Evolutionary conservation across 2,329 filamentous ascomycete genomes (phyloP).

Genomic region (Sphaceloma murrayae): DNA sequence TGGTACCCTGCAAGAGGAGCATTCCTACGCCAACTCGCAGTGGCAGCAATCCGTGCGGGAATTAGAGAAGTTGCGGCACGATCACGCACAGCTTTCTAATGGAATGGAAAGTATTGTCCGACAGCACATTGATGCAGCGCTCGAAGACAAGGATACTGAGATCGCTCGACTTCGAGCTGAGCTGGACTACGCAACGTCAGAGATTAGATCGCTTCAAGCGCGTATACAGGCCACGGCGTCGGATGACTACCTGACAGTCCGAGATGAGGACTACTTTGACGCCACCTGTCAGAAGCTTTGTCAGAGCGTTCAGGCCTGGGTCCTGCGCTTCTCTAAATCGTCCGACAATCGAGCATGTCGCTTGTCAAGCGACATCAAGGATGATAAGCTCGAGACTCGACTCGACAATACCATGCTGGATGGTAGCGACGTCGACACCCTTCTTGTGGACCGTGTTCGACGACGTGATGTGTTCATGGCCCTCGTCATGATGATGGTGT

Average conservation of each 20-base stretch:
- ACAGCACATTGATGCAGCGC: constrained; percentile 51
- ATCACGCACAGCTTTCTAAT: constrained; percentile 53
- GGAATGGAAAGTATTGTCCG: constrained; percentile 54
- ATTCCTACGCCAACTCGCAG: constrained; percentile 44
- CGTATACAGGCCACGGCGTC: constrained; percentile 47
- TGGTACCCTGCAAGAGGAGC: constrained; percentile 55
- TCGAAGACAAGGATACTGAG: constrained; percentile 77
- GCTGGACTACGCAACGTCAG: constrained; percentile 59
- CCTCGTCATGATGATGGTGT: constrained; percentile 97
- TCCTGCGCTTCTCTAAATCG: constrained; percentile 94
- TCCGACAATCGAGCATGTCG: constrained; percentile 86
- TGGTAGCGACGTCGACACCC: constrained; percentile 81
- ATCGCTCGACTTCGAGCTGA: constrained; percentile 69
- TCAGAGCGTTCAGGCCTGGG: constrained; percentile 95
- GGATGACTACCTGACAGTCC: constrained; percentile 67
- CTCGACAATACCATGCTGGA: constrained; percentile 92
- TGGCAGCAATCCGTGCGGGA: constrained; percentile 54
- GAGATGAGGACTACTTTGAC: constrained; percentile 93
- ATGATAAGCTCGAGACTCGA: constrained; percentile 87
- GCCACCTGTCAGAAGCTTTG: constrained; percentile 88
- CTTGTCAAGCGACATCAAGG: constrained; percentile 70
- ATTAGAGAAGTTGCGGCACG: constrained; percentile 56
- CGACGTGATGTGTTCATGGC: constrained; percentile 96
- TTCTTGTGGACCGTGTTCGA: constrained; percentile 76
- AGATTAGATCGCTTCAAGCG: constrained; percentile 50